Conservation (phyloP, 2,329 filamentous ascomycete species). For the Paramyrothecium roridum region DNA sequence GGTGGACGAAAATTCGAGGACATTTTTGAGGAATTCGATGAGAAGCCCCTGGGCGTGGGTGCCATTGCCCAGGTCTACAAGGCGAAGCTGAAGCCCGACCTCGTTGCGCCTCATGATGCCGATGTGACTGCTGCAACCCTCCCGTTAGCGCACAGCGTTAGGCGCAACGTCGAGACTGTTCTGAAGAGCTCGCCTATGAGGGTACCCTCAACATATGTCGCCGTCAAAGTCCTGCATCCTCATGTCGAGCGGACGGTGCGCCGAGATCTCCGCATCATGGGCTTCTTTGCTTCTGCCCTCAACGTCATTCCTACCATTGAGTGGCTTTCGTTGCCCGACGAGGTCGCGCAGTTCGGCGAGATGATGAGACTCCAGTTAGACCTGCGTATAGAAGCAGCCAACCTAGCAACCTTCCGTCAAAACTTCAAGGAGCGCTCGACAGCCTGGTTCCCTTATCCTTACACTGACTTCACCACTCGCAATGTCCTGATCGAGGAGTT, state of each 20-base stretch:
- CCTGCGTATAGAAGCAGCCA: conserved; percentile 89
- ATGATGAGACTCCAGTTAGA: conserved; percentile 99
- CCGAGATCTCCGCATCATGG: conserved; percentile 93
- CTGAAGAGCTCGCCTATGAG: conserved; percentile 82
- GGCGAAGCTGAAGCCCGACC: conserved; percentile 79
- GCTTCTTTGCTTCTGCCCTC: conserved; percentile 79
- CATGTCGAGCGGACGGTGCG: conserved; percentile 84
- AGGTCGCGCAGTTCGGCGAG: conserved; percentile 89
- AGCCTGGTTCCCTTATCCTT: conserved; percentile 96
- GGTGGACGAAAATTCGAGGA: conserved; percentile 76
- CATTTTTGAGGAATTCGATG: conserved; percentile 95
- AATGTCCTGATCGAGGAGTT: conserved; percentile 94
- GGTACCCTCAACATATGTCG: conserved; percentile 88
- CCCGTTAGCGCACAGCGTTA: conserved; percentile 66
- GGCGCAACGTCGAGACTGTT: conserved; percentile 78
- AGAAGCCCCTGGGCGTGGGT: conserved; percentile 84
- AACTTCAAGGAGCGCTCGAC: conserved; percentile 88
- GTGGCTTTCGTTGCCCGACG: conserved; percentile 94
- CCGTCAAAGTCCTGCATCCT: conserved; percentile 93
- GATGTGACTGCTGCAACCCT: conserved; percentile 38
- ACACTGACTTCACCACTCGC: conserved; percentile 86
- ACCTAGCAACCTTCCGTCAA: conserved; percentile 81
- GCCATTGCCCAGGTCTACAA: conserved; percentile 98
- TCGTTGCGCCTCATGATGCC: conserved; percentile 62
- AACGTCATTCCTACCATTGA: conserved; percentile 92